Conservation (phyloP, 202 grass and related monocot species). For the Sporobolus alterniflorus region DNA sequence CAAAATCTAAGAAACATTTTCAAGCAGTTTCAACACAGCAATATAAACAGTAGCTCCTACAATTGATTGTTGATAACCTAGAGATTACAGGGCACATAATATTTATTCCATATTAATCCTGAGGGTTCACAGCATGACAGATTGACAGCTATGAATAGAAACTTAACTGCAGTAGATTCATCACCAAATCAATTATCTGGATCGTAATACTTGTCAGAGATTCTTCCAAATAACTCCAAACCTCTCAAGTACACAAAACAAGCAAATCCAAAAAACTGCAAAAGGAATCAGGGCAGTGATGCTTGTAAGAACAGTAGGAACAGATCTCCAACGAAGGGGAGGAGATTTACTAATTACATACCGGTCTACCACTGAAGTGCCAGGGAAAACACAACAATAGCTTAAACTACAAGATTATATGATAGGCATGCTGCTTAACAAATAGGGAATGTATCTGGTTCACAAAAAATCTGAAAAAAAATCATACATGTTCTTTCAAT, state of each 20-base stretch:
- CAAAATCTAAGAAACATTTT: neutral
- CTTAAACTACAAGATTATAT: neutral
- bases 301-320: slow-evolving; percentile 46
- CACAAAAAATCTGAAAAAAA: slow-evolving; percentile 9
- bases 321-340: slow-evolving; percentile 30
- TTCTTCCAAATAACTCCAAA: slow-evolving; percentile 57
- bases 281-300: slow-evolving; percentile 47
- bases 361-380: neutral
- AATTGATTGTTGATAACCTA: neutral
- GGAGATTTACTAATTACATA: slow-evolving; percentile 33
- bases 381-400: slow-evolving; percentile 18
- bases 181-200: slow-evolving; percentile 53
- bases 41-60: neutral
- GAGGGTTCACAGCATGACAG: slow-evolving; percentile 17
- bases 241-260: slow-evolving; percentile 59
- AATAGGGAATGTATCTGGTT: neutral
- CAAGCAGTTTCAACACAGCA: neutral
- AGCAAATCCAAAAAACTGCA: slow-evolving; percentile 70
- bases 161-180: slow-evolving; percentile 62
- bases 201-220: slow-evolving; percentile 47
- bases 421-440: neutral
- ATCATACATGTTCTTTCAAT: too few species aligned
- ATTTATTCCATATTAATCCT: slow-evolving; percentile 6
- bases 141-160: slow-evolving; percentile 50
- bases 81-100: neutral